Evolutionary conservation across 257 asterid species (phyloP).

Genomic region (Plantago ovata): DNA sequence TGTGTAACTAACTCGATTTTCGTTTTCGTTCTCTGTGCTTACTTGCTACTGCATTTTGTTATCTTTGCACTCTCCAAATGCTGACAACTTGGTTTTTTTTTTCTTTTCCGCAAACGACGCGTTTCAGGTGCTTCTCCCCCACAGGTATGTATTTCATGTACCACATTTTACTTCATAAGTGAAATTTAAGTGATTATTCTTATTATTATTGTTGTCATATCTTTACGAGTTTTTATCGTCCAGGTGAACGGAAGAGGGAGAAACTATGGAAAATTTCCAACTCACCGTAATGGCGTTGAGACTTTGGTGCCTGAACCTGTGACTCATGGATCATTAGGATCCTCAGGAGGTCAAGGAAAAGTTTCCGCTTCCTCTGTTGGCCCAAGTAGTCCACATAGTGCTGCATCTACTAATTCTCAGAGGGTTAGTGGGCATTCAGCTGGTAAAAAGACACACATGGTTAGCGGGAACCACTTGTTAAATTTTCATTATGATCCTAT

Average conservation of each 20-base stretch:
- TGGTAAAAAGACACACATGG: slow-evolving; percentile 56
- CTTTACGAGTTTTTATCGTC: slow-evolving; percentile 3
- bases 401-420: slow-evolving; percentile 38
- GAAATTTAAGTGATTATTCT: neutral
- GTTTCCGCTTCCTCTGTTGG: slow-evolving; percentile 20
- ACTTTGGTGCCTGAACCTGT: slow-evolving; percentile 29
- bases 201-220: neutral
- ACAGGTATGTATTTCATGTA: slow-evolving; percentile 36
- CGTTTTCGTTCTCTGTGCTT: no score
- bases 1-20: no score
- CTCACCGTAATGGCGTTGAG: slow-evolving; percentile 28
- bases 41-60: no score
- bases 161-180: no score
- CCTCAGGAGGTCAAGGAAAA: slow-evolving; percentile 29
- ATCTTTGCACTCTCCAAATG: no score
- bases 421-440: slow-evolving; percentile 37
- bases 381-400: slow-evolving; percentile 23
- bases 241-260: slow-evolving; percentile 49
- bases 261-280: slow-evolving; percentile 25
- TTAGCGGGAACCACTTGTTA: slow-evolving; percentile 81
- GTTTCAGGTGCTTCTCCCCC: slow-evolving; percentile 46
- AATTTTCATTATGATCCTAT: slow-evolving; percentile 86
- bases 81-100: slow-evolving; percentile 4
- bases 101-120: slow-evolving; percentile 26
- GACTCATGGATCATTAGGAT: slow-evolving; percentile 22